phyloP scores from a whole-genome alignment of 768 basidiomycete species.

The Lactifluus pinguis region DNA sequence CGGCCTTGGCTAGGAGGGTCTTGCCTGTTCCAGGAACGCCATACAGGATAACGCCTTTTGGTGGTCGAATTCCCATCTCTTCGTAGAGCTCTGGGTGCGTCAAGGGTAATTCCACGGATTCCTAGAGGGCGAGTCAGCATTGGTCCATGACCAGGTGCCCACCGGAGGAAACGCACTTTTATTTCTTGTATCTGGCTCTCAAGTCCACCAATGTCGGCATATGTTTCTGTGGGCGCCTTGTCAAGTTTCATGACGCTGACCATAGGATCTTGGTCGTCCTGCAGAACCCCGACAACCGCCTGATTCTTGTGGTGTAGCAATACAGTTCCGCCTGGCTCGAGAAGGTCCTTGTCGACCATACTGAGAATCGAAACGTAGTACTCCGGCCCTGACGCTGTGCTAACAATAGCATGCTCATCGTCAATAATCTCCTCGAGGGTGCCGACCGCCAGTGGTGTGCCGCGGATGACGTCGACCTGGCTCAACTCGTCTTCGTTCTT shows the following conservation, averaged over 20 bases:
- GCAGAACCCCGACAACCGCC: constrained; percentile 88
- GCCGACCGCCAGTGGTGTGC: constrained; percentile 96
- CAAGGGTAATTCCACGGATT: constrained; percentile 95
- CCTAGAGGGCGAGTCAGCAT: constrained; percentile 36
- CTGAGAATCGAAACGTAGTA: constrained; percentile 97
- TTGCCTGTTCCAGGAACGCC: constrained; percentile 98
- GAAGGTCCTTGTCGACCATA: constrained; percentile 94
- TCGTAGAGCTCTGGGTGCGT: constrained; percentile 98
- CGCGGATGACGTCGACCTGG: constrained; percentile 88
- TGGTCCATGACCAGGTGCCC: background rate
- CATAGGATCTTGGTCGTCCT: constrained; percentile 92
- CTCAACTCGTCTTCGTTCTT: constrained; percentile 93
- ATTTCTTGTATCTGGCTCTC: constrained; percentile 98
- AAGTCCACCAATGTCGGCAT: constrained; percentile 95
- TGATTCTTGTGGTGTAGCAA: constrained; percentile 94
- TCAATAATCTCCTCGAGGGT: constrained; percentile 97
- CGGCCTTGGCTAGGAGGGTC: constrained; percentile 94
- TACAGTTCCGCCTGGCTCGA: constrained; percentile 95
- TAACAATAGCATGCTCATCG: constrained; percentile 98
- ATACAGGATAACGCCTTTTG: constrained; percentile 98
- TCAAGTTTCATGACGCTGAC: constrained; percentile 99
- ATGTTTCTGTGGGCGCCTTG: constrained; percentile 98
- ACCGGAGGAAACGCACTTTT: constrained; percentile 47
- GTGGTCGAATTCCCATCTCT: constrained; percentile 99
- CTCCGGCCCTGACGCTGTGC: constrained; percentile 89